These are phyloP conservation scores for Pleurotus eryngii DNA, from an alignment of 768 basidiomycete genomes.

Conservation along the genomic window DNA sequence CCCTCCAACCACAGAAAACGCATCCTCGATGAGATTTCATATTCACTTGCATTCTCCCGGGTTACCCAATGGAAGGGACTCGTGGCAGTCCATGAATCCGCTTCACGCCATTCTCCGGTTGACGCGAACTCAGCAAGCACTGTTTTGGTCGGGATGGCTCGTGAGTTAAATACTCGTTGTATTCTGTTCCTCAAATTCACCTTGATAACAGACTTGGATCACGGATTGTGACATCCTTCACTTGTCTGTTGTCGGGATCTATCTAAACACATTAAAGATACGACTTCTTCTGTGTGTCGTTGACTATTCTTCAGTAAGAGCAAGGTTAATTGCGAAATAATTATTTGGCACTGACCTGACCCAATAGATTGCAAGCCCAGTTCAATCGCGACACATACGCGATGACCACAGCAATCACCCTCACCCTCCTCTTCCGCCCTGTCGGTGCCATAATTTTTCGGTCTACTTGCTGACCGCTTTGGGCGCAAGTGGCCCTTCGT, in stretches of 20 bases:
- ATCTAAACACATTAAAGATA: slow-evolving; percentile 25
- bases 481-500: slow-evolving; percentile 15
- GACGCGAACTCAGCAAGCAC: slow-evolving; percentile 35
- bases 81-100: slow-evolving; percentile 8
- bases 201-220: slow-evolving; percentile 7
- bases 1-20: neutral
- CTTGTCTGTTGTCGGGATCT: neutral
- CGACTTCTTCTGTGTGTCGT: slow-evolving; percentile 65
- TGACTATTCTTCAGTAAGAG: slow-evolving; percentile 24
- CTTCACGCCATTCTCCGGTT: slow-evolving; percentile 15
- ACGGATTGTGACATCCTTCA: slow-evolving; percentile 5
- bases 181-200: neutral
- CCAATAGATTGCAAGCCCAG: slow-evolving; percentile 8
- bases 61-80: neutral
- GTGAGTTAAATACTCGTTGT: slow-evolving; percentile 4
- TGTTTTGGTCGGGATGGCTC: slow-evolving; percentile 41
- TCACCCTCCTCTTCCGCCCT: slow-evolving; percentile 70
- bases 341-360: neutral
- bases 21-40: neutral
- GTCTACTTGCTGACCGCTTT: slow-evolving; percentile 27
- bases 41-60: neutral
- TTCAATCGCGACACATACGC: slow-evolving; percentile 8
- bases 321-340: neutral
- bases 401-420: slow-evolving; percentile 57
- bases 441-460: slow-evolving; percentile 32